Evolutionary conservation across 2,329 filamentous ascomycete genomes (phyloP), one percentile per base, ranked within the genome.

Genomic region (Fusarium buxicola): DNA sequence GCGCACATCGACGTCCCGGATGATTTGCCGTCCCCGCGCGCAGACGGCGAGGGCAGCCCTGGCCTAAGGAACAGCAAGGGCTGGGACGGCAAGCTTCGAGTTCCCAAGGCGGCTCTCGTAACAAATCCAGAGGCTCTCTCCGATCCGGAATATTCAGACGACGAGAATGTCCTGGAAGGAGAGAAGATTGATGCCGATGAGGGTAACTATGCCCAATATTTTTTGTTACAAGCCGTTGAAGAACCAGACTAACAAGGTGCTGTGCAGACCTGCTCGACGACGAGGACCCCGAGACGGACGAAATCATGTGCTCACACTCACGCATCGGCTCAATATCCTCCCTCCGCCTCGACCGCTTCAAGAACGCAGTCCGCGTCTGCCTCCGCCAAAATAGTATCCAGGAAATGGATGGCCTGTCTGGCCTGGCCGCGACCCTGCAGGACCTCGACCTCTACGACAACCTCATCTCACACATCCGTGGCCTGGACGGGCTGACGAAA

Each of bases 361-460:
- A 82, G 57, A 86, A 91, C 51, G 84, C 93, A 24, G 82, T 84
- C 72, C 89, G 91, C 71, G 80, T 99, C 68, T 97, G 94, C 74
- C 88, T 99, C 16, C 92, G 95, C 44, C 94, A 99, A 75, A 99
- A 99, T 76, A 86, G 87, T 67, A 95, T 99, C 74, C 84, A 91
- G 63, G 81, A 87, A 44, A 91, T 98, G 75, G 87, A 92, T 27
- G 88, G 94, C 8, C 87, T 97, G 5, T 81, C 84, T 5, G 77
- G 77, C 31, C 78, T 96, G 49, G 87, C 87, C 30, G 74, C 80
- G 3, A 92, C 87, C 1, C 81, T 99, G 35, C 80, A 86, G 71
- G 95, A 99, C 58, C 85, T 99, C 46, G 95, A 99, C 71, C 85
- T 99, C 58, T 99, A 99, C 81, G 95, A 99, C 79, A 99, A 99